Conservation (phyloP, 2,329 filamentous ascomycete genomes). For the Pseudofabraea citricarpa region DNA sequence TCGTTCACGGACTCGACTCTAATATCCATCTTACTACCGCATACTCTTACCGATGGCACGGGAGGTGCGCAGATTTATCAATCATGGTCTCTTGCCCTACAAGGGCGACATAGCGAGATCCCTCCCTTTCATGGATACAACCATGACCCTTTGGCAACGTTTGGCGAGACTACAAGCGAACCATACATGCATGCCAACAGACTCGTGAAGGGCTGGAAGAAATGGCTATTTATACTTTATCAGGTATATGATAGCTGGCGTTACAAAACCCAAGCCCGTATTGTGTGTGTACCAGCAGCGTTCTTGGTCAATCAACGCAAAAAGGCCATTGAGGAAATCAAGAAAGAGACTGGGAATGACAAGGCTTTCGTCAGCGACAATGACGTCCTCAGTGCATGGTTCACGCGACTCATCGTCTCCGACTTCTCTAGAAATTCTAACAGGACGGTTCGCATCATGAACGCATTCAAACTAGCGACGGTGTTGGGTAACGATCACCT, state of each 20-base stretch:
- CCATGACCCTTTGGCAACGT: constrained; percentile 30
- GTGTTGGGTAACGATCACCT: constrained; percentile 26
- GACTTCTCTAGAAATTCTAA: constrained; percentile 19
- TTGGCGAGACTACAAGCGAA: constrained; percentile 24
- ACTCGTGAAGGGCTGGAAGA: constrained; percentile 21
- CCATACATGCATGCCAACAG: constrained; percentile 21
- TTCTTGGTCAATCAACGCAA: constrained; percentile 27
- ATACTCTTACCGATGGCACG: constrained; percentile 43
- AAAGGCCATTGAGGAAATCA: constrained; percentile 28
- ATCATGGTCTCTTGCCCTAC: constrained; percentile 41
- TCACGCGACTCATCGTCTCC: constrained; percentile 25
- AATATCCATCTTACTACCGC: constrained; percentile 40
- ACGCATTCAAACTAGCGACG: constrained; percentile 33
- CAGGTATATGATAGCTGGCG: constrained; percentile 29
- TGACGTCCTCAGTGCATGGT: constrained; percentile 40
- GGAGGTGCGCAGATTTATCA: constrained; percentile 36
- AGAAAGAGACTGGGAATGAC: not conserved
- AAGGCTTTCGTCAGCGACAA: constrained; percentile 39
- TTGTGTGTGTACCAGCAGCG: constrained; percentile 33
- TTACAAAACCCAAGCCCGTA: constrained; percentile 28
- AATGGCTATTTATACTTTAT: constrained; percentile 31
- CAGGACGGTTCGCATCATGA: constrained; percentile 31
- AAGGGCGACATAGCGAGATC: constrained; percentile 37
- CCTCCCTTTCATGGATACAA: constrained; percentile 28
- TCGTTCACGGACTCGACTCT: constrained; percentile 46